Base-by-base conservation (phyloP, 305 asterid species). In the Solanum hybrid region DNA sequence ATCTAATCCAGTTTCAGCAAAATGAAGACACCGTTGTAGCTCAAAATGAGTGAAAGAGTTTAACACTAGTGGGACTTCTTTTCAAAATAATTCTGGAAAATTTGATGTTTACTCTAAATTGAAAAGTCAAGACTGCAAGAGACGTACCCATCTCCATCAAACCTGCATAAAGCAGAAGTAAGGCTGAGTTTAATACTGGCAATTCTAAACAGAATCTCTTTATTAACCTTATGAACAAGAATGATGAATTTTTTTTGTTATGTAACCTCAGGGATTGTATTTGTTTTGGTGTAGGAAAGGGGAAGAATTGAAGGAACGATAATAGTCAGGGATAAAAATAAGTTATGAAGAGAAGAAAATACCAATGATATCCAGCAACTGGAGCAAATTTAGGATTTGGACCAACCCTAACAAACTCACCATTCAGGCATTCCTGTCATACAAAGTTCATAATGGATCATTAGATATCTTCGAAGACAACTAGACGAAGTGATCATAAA, bases 401-500 rank as follows among this genome's bases (percentile, higher is more conserved):
- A 71, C 99, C 98, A 89, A 97, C 98, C 90, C 99, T 94, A 89
- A 95, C 99, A 93, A 97, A 97, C 93, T 97, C 99, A 76, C 99
- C 99, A 93, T 96, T 94, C 85, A 97, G 96, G 93, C 98, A 95
- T 86, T 96, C 98, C 99, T 97, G 95, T 91, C 91, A 88, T 36
- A 56, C 64, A 72, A 60, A 77, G 89, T 32, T 89, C 78, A 69
- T 7, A 4, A 29, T 84, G 40, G 73, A 45, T 82, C 32, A 82
- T 84, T 29, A 84, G 73, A 45, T 84, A 45, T 45, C 6, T 1
- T 15, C 15, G 11, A 45, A 84, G 87, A 26, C 29, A 29, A 40
- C 69, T 12, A 24, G 64, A 24, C 7, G 11, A 79, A 37, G 34
- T 5, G 4, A 79, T 1, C 32, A 79, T 79, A 38, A 37, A 13